Conservation (phyloP, 1,284 basidiomycete genomes). For the Rhodofomes roseus region DNA sequence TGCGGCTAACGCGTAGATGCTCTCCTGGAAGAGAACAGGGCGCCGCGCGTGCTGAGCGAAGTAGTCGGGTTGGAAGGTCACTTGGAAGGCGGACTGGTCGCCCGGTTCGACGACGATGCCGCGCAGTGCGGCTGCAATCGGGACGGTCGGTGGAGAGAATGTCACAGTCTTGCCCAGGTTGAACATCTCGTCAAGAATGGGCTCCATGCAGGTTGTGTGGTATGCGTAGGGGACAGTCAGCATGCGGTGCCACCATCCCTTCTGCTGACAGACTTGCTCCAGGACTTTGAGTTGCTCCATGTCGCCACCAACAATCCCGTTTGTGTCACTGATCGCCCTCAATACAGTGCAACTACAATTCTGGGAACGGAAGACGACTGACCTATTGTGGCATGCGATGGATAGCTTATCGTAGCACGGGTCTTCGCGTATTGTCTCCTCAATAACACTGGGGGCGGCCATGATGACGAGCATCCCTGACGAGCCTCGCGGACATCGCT, state of each 20-base stretch:
- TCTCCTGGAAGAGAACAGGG: slow-evolving; percentile 54
- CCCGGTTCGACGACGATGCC: slow-evolving; percentile 52
- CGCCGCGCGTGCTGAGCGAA: slow-evolving; percentile 56
- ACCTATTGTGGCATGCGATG: slow-evolving; percentile 58
- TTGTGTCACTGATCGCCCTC: slow-evolving; percentile 32
- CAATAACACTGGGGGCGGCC: slow-evolving; percentile 32
- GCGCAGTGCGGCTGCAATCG: slow-evolving; percentile 55
- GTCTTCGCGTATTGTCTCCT: slow-evolving; percentile 30
- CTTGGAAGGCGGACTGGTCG: slow-evolving; percentile 43
- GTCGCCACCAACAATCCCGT: slow-evolving; percentile 57
- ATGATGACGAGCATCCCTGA: slow-evolving; percentile 63
- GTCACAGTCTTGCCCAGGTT: slow-evolving; percentile 34
- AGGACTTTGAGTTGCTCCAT: slow-evolving; percentile 39
- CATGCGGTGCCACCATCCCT: slow-evolving; percentile 36
- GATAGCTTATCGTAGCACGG: slow-evolving; percentile 34
- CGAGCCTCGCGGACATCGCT: slow-evolving; percentile 37
- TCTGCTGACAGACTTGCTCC: slow-evolving; percentile 36
- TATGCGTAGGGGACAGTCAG: slow-evolving; percentile 59
- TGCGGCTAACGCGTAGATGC: slow-evolving; percentile 38
- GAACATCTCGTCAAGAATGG: slow-evolving; percentile 46
- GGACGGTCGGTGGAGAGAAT: slow-evolving; percentile 45
- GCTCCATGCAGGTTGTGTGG: slow-evolving; percentile 60
- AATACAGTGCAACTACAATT: too few relatives aligned
- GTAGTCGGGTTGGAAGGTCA: slow-evolving; percentile 49
- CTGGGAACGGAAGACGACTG: slow-evolving; percentile 1